Evolutionary conservation across 768 basidiomycete genomes (phyloP), one percentile per base, ranked within the genome.

Genomic region (Termitomyces sp.): DNA sequence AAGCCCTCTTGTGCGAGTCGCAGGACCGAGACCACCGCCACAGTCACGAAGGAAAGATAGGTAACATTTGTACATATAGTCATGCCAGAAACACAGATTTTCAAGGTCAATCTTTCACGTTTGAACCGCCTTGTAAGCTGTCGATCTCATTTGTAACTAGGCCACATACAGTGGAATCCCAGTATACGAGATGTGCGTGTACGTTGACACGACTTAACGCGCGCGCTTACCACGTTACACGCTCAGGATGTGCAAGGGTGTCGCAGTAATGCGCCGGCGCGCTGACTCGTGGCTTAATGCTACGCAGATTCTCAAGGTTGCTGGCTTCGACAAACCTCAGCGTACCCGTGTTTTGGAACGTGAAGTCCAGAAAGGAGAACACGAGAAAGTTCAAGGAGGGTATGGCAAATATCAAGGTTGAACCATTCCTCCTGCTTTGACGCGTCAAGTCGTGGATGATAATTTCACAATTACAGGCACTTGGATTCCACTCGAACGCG

Each of bases 361-460:
- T 63, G 97, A 99, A 74, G 88, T 99, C 7, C 97, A 99, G 71
- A 98, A 98, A 70, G 97, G 95, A 28, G 92, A 94, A 65, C 97
- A 99, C 71, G 96, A 98, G 74, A 99, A 99, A 71, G 95, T 99
- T 0, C 97, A 99, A 71, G 97, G 97, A 24, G 97, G 97, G 2
- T 99, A 98, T 71, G 97, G 97, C 64, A 99, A 99, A 74, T 98
- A 98, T 70, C 97, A 99, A 80, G 97, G 97, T 95, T 52, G 61
- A 82, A 66, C 52, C 45, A 57, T 54, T 57, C 61, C 46, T 58
- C 22, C 30, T 35, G 40, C 28, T 45, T 55, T 51, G 55, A 65
- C 54, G 55, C 65, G 58, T 60, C 56, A 16, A 45, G 38, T 32
- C 30, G 24, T 54, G 33, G 45, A 60, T 63, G 57, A 32, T 55